A percentile compares a stretch with the other conserved stretches of the same genome.
Evolutionary conservation across 805 yeast genomes (phyloP).

Genomic region (Pichia nakasei): DNA sequence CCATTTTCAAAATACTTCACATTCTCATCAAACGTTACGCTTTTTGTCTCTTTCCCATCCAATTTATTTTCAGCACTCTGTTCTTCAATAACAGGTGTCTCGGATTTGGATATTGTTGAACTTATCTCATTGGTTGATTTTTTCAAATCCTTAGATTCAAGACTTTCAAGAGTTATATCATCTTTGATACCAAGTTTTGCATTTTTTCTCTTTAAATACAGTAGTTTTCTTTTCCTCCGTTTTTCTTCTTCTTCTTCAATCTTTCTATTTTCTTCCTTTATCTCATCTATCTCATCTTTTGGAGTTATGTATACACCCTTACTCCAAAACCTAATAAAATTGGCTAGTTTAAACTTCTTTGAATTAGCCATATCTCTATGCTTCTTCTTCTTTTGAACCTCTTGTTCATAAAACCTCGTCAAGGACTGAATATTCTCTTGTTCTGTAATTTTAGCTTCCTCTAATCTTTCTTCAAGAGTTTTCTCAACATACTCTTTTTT

Average conservation of each 20-base stretch:
- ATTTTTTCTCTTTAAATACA: slow-evolving; percentile 12
- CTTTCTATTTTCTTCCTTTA: slow-evolving; percentile 27
- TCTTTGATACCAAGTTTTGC: slow-evolving; percentile 8
- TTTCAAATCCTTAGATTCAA: not conserved
- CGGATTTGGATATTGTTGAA: not conserved
- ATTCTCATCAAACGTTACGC: not conserved
- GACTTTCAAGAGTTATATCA: not conserved
- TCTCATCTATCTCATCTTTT: slow-evolving; percentile 46
- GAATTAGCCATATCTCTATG: slow-evolving; percentile 67
- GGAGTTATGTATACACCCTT: slow-evolving; percentile 50
- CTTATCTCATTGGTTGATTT: not conserved
- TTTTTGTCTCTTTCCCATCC: too few relatives aligned
- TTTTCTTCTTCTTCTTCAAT: slow-evolving; percentile 30
- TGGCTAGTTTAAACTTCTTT: slow-evolving; percentile 49
- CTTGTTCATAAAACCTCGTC: slow-evolving; percentile 75
- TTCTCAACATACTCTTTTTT: slow-evolving; percentile 34
- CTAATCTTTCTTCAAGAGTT: slow-evolving; percentile 64
- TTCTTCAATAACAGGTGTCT: not conserved
- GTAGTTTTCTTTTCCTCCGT: slow-evolving; percentile 28
- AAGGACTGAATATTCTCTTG: slow-evolving; percentile 63
- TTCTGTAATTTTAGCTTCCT: slow-evolving; percentile 87
- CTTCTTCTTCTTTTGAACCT: slow-evolving; percentile 65
- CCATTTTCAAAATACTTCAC: not conserved
- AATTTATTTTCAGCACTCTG: too few relatives aligned
- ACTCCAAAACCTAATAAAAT: slow-evolving; percentile 48